Evolutionary conservation across 2,329 filamentous ascomycete genomes (phyloP).

Genomic region (Colletotrichum sp.): DNA sequence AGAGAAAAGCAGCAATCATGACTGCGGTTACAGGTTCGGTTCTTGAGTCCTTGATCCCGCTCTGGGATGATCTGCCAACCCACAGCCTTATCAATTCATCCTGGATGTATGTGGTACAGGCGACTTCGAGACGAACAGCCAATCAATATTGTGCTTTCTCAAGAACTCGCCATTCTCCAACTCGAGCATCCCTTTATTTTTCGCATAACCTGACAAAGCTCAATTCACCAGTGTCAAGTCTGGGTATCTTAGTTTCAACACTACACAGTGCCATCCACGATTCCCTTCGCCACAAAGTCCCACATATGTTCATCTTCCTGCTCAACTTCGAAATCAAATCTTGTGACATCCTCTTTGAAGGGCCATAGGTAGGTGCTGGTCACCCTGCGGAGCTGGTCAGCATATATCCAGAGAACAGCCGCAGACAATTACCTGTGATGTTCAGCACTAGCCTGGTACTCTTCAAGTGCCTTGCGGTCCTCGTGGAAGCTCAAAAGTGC

Average conservation of each 20-base stretch:
- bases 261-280: constrained; percentile 5
- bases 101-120: neutral
- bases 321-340: constrained; percentile 61
- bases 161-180: neutral
- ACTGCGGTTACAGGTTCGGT: fast-evolving
- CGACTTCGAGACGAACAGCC: neutral
- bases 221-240: neutral
- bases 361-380: constrained; percentile 57
- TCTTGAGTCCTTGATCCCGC: neutral
- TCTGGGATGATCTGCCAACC: fast-evolving
- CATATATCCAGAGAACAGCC: neutral
- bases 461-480: constrained; percentile 46
- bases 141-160: neutral
- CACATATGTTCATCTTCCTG: constrained; percentile 32
- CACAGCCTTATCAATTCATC: neutral
- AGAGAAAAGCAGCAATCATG: neutral
- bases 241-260: neutral
- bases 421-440: constrained; percentile 48
- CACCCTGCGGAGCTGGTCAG: constrained; percentile 39
- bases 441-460: constrained; percentile 58
- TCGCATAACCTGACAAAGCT: neutral
- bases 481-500: constrained; percentile 58
- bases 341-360: constrained; percentile 55
- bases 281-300: constrained; percentile 6
- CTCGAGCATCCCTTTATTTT: neutral